These are phyloP conservation scores for Podaxis sp. DNA, from an alignment of 768 basidiomycete species.

Conservation along the genomic window DNA sequence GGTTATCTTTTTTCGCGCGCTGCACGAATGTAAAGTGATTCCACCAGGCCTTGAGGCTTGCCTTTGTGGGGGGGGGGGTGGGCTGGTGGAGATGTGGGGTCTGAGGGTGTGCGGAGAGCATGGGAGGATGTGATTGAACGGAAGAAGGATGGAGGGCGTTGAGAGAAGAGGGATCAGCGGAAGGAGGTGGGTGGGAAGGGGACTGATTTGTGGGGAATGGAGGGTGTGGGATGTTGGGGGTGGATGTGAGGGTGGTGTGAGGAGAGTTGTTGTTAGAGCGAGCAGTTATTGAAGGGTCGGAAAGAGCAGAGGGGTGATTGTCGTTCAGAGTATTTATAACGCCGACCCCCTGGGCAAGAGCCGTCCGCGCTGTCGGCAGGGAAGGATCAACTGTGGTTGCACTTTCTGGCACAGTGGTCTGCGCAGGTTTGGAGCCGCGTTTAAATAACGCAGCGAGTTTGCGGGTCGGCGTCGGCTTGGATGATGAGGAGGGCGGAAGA, in stretches of 20 bases:
- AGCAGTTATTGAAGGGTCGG: neutral
- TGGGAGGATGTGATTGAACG: conserved; percentile 4
- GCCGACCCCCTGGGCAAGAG: conserved; percentile 6
- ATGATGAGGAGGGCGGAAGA: neutral
- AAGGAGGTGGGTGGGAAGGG: neutral
- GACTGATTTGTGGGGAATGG: neutral
- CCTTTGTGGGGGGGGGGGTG: conserved; percentile 41
- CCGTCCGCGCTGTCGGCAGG: conserved; percentile 3
- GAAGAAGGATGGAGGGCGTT: neutral
- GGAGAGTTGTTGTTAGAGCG: neutral
- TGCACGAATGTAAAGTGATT: conserved; percentile 69
- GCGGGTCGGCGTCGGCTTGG: conserved; percentile 4
- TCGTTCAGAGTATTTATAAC: conserved; percentile 9
- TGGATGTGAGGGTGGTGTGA: neutral
- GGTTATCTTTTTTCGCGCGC: conserved; percentile 56
- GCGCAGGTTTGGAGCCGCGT: conserved; percentile 1
- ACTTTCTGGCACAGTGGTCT: neutral
- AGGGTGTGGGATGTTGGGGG: neutral
- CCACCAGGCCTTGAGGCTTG: conserved; percentile 81
- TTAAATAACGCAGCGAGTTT: conserved; percentile 8
- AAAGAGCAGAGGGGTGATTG: neutral
- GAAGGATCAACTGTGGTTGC: neutral
- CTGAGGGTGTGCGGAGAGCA: conserved; percentile 19
- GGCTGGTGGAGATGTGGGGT: conserved; percentile 13
- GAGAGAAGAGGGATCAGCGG: neutral